Evolutionary conservation across 2,329 filamentous ascomycete genomes (phyloP), one percentile per base, ranked within the genome.

Genomic region (Sclerotinia nivalis): DNA sequence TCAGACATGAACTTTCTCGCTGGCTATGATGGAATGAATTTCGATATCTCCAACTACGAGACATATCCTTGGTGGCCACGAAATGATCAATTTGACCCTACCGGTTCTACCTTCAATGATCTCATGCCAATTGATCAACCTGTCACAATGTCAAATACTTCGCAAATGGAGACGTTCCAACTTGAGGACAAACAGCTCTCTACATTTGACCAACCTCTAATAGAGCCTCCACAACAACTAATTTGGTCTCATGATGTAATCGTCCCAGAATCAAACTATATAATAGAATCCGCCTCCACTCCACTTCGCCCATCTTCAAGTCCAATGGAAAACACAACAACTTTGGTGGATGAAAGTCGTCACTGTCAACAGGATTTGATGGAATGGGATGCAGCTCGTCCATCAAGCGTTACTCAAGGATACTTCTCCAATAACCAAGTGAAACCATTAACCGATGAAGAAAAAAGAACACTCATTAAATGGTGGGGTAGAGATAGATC

Each of bases 401-500:
- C 66, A 52, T 68, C 55, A 43, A 68, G 66, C 13, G 56, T 68
- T 28, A 40, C 56, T 15, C 66, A 62, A 68, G 56, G 45, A 54
- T 68, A 68, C 25, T 68, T 50, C 18, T n/a, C 43, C 7, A 68
- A 68, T 15, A 49, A 37, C 49, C 55, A 52, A 62, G 34, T 68
- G 7, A 61, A 61, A 54, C 66, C 66, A 49, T 68, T 68, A 25
- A 68, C 66, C 12, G 56, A 68, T 12, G 66, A 68, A 31, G 55
- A 68, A n/a, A 68, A 40, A 22, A 62, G 56, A 50, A 68, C 66
- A 31, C 56, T 68, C 3, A 68, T 68, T 25, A 68, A 68, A 62
- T 68, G 66, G 66, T 68, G 66, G 66, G 66, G 66, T 62, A 59
- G 66, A 20, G 66, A 68, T 43, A 52, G 66, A 68, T 68, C 66